A percentile compares a stretch with the other conserved stretches of the same genome.
phyloP scores from a whole-genome alignment of 805 yeast species.

The Candida alai region DNA sequence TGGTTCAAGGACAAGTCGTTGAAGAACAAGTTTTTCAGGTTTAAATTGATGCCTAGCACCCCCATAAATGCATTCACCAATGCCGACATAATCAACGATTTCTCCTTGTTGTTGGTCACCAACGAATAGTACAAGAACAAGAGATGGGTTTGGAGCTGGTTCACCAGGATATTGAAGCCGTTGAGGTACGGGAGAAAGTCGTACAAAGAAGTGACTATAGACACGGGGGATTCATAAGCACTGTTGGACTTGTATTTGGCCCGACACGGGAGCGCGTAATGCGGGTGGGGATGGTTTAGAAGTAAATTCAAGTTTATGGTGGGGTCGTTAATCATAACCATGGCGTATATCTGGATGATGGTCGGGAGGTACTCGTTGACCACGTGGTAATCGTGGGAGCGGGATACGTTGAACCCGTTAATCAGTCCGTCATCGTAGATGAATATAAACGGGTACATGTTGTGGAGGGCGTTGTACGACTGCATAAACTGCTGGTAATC shows the following conservation, averaged over 20 bases:
- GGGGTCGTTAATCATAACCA: slow-evolving; percentile 50
- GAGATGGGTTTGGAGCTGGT: slow-evolving; percentile 48
- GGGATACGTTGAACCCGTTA: slow-evolving; percentile 46
- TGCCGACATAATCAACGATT: slow-evolving; percentile 33
- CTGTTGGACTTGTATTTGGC: slow-evolving; percentile 18
- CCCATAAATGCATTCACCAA: slow-evolving; percentile 43
- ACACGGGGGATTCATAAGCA: too few relatives aligned
- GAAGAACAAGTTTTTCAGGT: slow-evolving; percentile 38
- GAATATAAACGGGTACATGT: slow-evolving; percentile 46
- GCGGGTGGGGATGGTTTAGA: slow-evolving; percentile 35
- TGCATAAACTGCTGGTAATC: slow-evolving; percentile 52
- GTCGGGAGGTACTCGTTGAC: slow-evolving; percentile 42
- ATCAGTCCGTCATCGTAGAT: slow-evolving; percentile 45
- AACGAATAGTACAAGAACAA: slow-evolving; percentile 47
- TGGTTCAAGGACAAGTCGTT: slow-evolving; percentile 42
- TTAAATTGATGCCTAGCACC: slow-evolving; percentile 39
- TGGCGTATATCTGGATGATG: slow-evolving; percentile 47
- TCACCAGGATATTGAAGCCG: slow-evolving; percentile 43
- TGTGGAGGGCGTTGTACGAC: slow-evolving; percentile 45
- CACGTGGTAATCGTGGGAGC: slow-evolving; percentile 39
- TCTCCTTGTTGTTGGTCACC: slow-evolving; percentile 39
- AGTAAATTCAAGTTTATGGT: slow-evolving; percentile 37
- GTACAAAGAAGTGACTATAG: slow-evolving; percentile 35
- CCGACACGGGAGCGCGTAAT: slow-evolving; percentile 17
- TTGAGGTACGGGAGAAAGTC: slow-evolving; percentile 47